Evolutionary conservation across 2,329 filamentous ascomycete genomes (phyloP).

Genomic region (Fusarium subglutinans): DNA sequence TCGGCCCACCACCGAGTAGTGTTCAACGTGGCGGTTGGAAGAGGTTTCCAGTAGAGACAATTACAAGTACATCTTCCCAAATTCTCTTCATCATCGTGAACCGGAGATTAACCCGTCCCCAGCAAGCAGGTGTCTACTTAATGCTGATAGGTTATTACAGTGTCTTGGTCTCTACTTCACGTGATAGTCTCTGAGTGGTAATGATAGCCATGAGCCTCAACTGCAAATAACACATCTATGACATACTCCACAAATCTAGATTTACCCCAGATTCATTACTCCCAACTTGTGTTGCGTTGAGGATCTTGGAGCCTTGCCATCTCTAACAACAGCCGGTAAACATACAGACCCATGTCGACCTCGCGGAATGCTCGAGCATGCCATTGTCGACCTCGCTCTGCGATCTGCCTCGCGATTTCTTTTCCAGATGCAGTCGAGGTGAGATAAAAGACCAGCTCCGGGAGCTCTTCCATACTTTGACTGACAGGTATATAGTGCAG

Average conservation of each 20-base stretch:
- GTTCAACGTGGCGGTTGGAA: too few species aligned
- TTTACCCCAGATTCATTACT: background rate
- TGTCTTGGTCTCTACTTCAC: background rate
- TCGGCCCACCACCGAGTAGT: too few species aligned
- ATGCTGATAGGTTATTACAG: too few species aligned
- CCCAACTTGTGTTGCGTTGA: background rate
- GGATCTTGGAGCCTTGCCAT: background rate
- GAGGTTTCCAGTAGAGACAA: too few species aligned
- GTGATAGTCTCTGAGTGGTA: too few species aligned
- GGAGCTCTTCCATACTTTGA: conserved; percentile 59
- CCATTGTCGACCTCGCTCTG: conserved; percentile 64
- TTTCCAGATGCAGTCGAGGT: conserved; percentile 57
- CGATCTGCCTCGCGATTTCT: conserved; percentile 59
- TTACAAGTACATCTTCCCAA: too few species aligned
- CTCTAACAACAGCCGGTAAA: conserved; percentile 47
- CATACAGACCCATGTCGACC: conserved; percentile 67
- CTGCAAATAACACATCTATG: too few species aligned
- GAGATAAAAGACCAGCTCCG: conserved; percentile 60
- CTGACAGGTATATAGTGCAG: conserved; percentile 65
- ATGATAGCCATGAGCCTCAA: too few species aligned
- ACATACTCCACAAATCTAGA: background rate
- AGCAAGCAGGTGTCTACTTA: too few species aligned
- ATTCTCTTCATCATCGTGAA: too few species aligned
- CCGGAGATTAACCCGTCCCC: too few species aligned
- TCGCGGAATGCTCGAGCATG: conserved; percentile 61